phyloP scores from a whole-genome alignment of 2,329 filamentous ascomycete species.

The Periglandula ipomoeae region DNA sequence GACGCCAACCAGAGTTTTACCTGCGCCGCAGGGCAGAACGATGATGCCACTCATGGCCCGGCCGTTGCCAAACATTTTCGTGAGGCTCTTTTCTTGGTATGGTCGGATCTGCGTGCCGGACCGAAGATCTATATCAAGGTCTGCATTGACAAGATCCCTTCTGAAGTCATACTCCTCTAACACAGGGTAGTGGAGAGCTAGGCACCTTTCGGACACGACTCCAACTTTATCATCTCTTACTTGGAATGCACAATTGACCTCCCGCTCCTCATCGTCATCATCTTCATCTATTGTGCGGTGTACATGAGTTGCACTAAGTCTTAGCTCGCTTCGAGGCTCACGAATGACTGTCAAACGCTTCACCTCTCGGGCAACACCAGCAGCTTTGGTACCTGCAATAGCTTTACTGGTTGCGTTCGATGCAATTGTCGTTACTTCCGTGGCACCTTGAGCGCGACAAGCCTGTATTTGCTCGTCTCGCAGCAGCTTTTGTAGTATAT shows the following conservation, averaged over 20 bases:
- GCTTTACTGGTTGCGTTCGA: slow-evolving; percentile 71
- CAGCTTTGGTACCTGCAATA: slow-evolving; percentile 81
- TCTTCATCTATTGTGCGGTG: slow-evolving; percentile 52
- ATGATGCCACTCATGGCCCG: slow-evolving; percentile 96
- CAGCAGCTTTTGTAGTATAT: slow-evolving; percentile 67
- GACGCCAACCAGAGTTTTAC: slow-evolving; percentile 96
- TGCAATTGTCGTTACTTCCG: slow-evolving; percentile 61
- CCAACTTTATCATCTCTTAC: slow-evolving; percentile 76
- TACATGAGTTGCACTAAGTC: neutral
- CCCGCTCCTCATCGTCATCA: slow-evolving; percentile 57
- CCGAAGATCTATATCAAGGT: slow-evolving; percentile 76
- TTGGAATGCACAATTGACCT: slow-evolving; percentile 86
- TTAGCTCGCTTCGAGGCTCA: neutral
- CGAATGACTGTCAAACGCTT: slow-evolving; percentile 44
- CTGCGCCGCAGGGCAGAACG: slow-evolving; percentile 89
- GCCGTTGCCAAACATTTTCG: slow-evolving; percentile 99
- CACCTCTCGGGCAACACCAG: slow-evolving; percentile 75
- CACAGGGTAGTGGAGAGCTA: slow-evolving; percentile 76
- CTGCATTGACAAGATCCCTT: slow-evolving; percentile 80
- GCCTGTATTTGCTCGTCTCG: slow-evolving; percentile 66
- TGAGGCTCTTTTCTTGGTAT: slow-evolving; percentile 95
- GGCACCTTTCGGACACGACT: slow-evolving; percentile 77
- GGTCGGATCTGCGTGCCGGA: slow-evolving; percentile 83
- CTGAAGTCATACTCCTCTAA: slow-evolving; percentile 96
- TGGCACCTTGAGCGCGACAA: slow-evolving; percentile 57